Evolutionary conservation across 2,329 filamentous ascomycete genomes (phyloP).

Genomic region (Capronia coronata): DNA sequence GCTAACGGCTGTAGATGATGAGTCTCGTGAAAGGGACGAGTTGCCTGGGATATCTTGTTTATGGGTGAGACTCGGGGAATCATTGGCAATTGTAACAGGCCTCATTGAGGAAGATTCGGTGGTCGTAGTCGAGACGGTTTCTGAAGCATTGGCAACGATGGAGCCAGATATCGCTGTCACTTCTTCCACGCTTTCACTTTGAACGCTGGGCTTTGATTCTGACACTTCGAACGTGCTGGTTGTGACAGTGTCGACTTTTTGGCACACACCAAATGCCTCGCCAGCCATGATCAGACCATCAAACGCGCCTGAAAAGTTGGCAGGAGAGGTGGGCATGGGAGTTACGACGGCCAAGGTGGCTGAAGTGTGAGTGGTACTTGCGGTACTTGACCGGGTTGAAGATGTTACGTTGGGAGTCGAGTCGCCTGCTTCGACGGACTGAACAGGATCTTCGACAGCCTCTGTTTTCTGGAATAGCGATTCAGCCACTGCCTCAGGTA

Average conservation of each 20-base stretch:
- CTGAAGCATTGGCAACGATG: not conserved
- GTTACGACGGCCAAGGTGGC: not conserved
- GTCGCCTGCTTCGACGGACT: conserved; percentile 22
- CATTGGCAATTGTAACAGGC: not conserved
- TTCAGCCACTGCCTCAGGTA: conserved; percentile 23
- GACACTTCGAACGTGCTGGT: not conserved
- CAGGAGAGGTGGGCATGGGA: conserved; percentile 7
- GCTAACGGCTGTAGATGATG: conserved; percentile 6
- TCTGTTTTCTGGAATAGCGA: conserved; percentile 14
- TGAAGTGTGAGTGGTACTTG: not conserved
- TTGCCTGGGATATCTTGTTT: conserved; percentile 11
- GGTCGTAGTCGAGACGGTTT: not conserved
- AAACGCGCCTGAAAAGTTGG: conserved; percentile 4
- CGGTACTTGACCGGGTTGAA: not conserved
- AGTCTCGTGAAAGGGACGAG: conserved; percentile 3
- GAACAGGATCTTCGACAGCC: conserved; percentile 30
- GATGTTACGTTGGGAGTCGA: not conserved
- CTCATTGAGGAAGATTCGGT: not conserved
- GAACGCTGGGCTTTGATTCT: not conserved
- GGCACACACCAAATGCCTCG: conserved; percentile 1
- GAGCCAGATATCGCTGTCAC: not conserved
- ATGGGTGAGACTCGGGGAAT: not conserved
- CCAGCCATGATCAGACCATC: not conserved
- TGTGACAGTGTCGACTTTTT: not conserved
- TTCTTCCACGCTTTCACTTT: not conserved